These are phyloP conservation scores for Cudoniella acicularis DNA, from an alignment of 495 filamentous ascomycete genomes.

Conservation along the genomic window DNA sequence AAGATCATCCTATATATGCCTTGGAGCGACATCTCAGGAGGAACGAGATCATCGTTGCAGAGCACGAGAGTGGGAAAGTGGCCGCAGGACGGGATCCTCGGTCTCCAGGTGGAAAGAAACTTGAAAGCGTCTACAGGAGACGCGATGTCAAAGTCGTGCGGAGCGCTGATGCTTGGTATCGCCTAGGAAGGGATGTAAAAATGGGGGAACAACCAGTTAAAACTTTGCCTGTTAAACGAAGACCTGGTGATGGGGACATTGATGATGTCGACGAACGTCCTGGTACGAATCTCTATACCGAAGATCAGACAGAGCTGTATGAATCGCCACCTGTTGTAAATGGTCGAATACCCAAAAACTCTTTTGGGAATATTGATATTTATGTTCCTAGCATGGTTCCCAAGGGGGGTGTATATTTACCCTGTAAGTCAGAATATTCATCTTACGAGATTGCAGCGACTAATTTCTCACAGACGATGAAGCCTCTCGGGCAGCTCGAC, in stretches of 20 bases:
- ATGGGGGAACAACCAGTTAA: slow-evolving; percentile 74
- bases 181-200: slow-evolving; percentile 73
- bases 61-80: slow-evolving; percentile 70
- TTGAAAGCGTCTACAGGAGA: slow-evolving; percentile 71
- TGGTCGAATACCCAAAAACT: slow-evolving; percentile 79
- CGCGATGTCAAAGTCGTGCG: slow-evolving; percentile 71
- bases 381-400: slow-evolving; percentile 94
- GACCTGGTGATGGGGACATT: slow-evolving; percentile 29
- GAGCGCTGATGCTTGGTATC: slow-evolving; percentile 83
- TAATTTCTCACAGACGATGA: slow-evolving; percentile 45
- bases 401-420: slow-evolving; percentile 69
- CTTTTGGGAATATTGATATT: slow-evolving; percentile 84
- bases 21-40: slow-evolving; percentile 83
- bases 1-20: slow-evolving; percentile 86
- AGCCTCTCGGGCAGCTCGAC: slow-evolving; percentile 66
- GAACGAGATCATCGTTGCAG: slow-evolving; percentile 72
- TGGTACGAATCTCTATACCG: slow-evolving; percentile 62
- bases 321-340: slow-evolving; percentile 67
- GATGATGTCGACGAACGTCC: slow-evolving; percentile 36
- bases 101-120: slow-evolving; percentile 46
- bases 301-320: slow-evolving; percentile 74
- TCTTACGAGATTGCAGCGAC: not conserved
- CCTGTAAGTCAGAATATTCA: slow-evolving; percentile 19
- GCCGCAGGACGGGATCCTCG: slow-evolving; percentile 54
- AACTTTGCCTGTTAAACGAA: slow-evolving; percentile 45